These are phyloP conservation scores for Fennellomyces sp. DNA, from an alignment of 371 early-diverging fungal genomes.

Conservation along the genomic window DNA sequence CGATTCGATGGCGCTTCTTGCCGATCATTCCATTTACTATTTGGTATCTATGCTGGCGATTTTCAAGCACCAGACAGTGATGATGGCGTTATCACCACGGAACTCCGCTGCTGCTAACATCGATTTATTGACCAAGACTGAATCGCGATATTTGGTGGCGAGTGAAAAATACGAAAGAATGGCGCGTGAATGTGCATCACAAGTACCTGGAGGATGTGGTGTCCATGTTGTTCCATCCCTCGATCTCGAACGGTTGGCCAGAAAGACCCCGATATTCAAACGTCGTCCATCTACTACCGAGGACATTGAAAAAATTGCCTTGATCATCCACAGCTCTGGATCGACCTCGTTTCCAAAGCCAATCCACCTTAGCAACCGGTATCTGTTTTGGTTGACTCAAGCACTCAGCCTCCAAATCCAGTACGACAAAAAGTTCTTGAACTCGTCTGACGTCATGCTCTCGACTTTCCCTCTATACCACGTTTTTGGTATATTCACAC, in stretches of 20 bases:
- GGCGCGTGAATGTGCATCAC: neutral
- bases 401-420: neutral
- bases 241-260: constrained; percentile 4
- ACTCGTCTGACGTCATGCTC: neutral
- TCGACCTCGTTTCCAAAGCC: constrained; percentile 31
- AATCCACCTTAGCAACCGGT: constrained; percentile 28
- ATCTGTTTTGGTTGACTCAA: constrained; percentile 10
- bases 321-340: constrained; percentile 31
- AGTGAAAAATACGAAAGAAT: constrained; percentile 11
- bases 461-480: constrained; percentile 15
- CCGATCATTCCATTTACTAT: constrained; percentile 22
- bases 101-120: constrained; percentile 30
- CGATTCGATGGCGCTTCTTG: constrained; percentile 17
- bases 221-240: neutral
- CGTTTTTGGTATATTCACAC: constrained; percentile 11
- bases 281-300: neutral
- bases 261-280: neutral
- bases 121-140: constrained; percentile 21
- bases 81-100: constrained; percentile 29
- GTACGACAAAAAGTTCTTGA: neutral
- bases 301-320: constrained; percentile 13
- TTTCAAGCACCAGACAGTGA: constrained; percentile 15
- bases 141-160: constrained; percentile 15
- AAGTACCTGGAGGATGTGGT: neutral
- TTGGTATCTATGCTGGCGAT: constrained; percentile 24